Evolutionary conservation across 805 yeast species (phyloP).

Genomic region (Hanseniaspora pseudoguilliermondii): DNA sequence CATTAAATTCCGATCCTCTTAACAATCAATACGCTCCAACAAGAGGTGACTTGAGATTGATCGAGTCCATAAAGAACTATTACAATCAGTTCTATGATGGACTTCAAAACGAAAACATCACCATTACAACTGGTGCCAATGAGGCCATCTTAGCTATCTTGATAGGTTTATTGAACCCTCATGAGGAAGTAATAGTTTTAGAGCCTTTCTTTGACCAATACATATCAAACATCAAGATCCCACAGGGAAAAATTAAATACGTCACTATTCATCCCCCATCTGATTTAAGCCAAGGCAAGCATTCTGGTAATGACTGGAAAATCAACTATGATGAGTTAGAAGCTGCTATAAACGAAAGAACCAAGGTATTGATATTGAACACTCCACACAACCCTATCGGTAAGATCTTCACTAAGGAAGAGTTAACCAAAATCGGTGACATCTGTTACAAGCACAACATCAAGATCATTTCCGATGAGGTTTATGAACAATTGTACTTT

Average conservation of each 20-base stretch:
- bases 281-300: conserved; percentile 48
- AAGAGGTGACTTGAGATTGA: conserved; percentile 66
- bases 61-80: conserved; percentile 54
- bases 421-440: conserved; percentile 61
- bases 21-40: conserved; percentile 90
- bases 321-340: conserved; percentile 70
- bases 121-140: conserved; percentile 91
- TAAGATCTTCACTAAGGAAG: conserved; percentile 67
- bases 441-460: conserved; percentile 77
- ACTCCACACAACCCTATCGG: conserved; percentile 97
- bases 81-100: conserved; percentile 56
- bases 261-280: conserved; percentile 77
- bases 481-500: conserved; percentile 81
- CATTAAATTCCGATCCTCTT: conserved; percentile 51
- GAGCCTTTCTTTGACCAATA: conserved; percentile 97
- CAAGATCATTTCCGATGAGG: conserved; percentile 81
- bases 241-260: conserved; percentile 84
- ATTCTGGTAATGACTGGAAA: conserved; percentile 77
- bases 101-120: conserved; percentile 32
- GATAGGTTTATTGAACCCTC: conserved; percentile 71
- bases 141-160: conserved; percentile 83
- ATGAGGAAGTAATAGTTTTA: conserved; percentile 91
- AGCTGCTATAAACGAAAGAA: conserved; percentile 54
- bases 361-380: conserved; percentile 78
- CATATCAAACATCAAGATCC: conserved; percentile 81